A percentile compares a stretch with the other conserved stretches of the same genome.
These are phyloP conservation scores for Lipomyces sp. DNA, from an alignment of 805 yeast species.

Conservation along the genomic window DNA sequence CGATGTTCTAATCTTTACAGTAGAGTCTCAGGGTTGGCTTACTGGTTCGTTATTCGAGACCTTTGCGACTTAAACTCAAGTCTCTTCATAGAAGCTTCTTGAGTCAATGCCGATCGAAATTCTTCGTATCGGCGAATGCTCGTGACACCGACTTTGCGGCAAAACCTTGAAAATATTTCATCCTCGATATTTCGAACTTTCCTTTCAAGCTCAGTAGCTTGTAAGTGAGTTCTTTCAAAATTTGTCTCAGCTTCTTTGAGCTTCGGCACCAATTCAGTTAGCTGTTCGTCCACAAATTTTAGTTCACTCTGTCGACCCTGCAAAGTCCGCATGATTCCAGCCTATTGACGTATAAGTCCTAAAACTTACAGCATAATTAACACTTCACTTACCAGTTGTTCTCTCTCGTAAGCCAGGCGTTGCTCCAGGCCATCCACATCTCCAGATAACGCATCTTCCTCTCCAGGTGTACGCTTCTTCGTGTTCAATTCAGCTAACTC, in stretches of 20 bases:
- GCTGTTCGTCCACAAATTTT: conserved; percentile 29
- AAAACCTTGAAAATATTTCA: conserved; percentile 54
- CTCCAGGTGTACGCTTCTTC: conserved; percentile 58
- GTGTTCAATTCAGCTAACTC: conserved; percentile 55
- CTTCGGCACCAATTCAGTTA: conserved; percentile 51
- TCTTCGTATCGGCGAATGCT: conserved; percentile 71
- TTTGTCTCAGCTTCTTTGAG: conserved; percentile 43
- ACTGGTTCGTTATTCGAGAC: conserved; percentile 61
- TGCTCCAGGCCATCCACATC: conserved; percentile 57
- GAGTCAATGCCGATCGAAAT: conserved; percentile 55
- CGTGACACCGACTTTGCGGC: conserved; percentile 58
- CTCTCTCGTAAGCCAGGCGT: conserved; percentile 43
- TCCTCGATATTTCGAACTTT: conserved; percentile 39
- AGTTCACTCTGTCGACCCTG: conserved; percentile 43
- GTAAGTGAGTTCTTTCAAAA: conserved; percentile 42
- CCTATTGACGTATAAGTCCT: conserved; percentile 11
- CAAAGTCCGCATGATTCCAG: conserved; percentile 30
- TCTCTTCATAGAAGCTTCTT: conserved; percentile 54
- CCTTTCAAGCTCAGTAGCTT: conserved; percentile 50
- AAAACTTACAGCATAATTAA: not conserved
- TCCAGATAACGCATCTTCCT: conserved; percentile 61
- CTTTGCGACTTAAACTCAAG: conserved; percentile 66
- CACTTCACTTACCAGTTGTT: conserved; percentile 39
- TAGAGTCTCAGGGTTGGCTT: not conserved
- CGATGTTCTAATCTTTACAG: not conserved